Percentiles rank a stretch among this genome's conserved stretches.
Evolutionary conservation across 495 filamentous ascomycete species (phyloP).

Genomic region (Penicillium lividum): DNA sequence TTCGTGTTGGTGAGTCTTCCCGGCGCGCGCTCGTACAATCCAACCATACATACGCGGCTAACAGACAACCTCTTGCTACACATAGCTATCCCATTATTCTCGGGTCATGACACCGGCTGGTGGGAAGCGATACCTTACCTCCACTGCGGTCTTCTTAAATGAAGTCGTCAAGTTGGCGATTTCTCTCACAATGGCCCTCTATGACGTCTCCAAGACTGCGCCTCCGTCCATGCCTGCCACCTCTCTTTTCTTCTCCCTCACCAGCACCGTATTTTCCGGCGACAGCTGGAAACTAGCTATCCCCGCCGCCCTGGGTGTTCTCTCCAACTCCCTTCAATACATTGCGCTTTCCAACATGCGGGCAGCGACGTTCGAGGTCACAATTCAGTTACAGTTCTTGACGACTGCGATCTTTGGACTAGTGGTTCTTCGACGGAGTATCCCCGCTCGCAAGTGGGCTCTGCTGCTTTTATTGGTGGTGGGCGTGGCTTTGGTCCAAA

Average conservation of each 20-base stretch:
- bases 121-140: slow-evolving; percentile 86
- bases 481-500: slow-evolving; percentile 85
- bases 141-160: slow-evolving; percentile 91
- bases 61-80: slow-evolving; percentile 6
- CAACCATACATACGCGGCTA: slow-evolving; percentile 10
- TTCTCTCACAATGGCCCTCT: slow-evolving; percentile 80
- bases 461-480: slow-evolving; percentile 75
- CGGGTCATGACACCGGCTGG: slow-evolving; percentile 81
- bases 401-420: slow-evolving; percentile 89
- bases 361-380: slow-evolving; percentile 87
- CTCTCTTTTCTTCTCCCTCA: slow-evolving; percentile 77
- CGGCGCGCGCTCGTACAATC: neutral
- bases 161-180: slow-evolving; percentile 89
- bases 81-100: slow-evolving; percentile 86
- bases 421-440: slow-evolving; percentile 65
- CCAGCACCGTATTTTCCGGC: slow-evolving; percentile 77
- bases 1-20: slow-evolving; percentile 43
- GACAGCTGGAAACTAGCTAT: slow-evolving; percentile 97
- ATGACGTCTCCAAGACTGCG: slow-evolving; percentile 76
- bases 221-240: slow-evolving; percentile 76
- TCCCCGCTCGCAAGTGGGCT: slow-evolving; percentile 74
- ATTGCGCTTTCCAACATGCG: slow-evolving; percentile 88
- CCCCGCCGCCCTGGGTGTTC: slow-evolving; percentile 82
- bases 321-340: slow-evolving; percentile 91
- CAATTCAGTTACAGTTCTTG: slow-evolving; percentile 91